These are phyloP conservation scores for Euphorbia tirucalli DNA, from an alignment of 345 rosid species.

Conservation along the genomic window DNA sequence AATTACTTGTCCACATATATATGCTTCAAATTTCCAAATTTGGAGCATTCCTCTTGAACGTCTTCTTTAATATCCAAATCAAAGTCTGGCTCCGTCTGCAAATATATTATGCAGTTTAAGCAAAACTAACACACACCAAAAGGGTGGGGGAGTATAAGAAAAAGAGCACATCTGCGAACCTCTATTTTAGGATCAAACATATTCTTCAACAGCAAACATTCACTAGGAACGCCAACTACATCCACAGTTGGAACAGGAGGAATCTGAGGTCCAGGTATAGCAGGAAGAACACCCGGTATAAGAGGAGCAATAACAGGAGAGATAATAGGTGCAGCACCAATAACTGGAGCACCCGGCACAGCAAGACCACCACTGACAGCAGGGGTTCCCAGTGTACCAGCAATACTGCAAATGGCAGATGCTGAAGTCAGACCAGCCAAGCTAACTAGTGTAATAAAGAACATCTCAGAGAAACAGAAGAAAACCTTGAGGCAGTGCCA, in stretches of 20 bases:
- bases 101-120: conserved; percentile 1
- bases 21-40: conserved; percentile 72
- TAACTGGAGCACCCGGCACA: conserved; percentile 40
- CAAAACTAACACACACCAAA: neutral
- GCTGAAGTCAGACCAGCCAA: conserved; percentile 6
- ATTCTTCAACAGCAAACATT: conserved; percentile 78
- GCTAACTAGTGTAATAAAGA: neutral
- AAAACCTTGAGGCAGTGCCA: conserved; percentile 77
- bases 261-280: conserved; percentile 51
- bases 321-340: conserved; percentile 40
- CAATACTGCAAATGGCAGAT: conserved; percentile 27
- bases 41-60: conserved; percentile 76
- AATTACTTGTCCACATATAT: conserved; percentile 80
- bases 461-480: neutral
- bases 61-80: conserved; percentile 90
- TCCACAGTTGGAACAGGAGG: conserved; percentile 46
- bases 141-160: neutral
- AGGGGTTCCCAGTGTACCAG: conserved; percentile 36
- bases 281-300: conserved; percentile 44
- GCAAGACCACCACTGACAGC: conserved; percentile 40
- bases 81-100: conserved; percentile 82
- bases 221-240: conserved; percentile 71
- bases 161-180: conserved; percentile 35
- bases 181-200: conserved; percentile 88
- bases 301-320: conserved; percentile 55